phyloP scores from a whole-genome alignment of 495 filamentous ascomycete genomes.

The Xylaria scruposa region DNA sequence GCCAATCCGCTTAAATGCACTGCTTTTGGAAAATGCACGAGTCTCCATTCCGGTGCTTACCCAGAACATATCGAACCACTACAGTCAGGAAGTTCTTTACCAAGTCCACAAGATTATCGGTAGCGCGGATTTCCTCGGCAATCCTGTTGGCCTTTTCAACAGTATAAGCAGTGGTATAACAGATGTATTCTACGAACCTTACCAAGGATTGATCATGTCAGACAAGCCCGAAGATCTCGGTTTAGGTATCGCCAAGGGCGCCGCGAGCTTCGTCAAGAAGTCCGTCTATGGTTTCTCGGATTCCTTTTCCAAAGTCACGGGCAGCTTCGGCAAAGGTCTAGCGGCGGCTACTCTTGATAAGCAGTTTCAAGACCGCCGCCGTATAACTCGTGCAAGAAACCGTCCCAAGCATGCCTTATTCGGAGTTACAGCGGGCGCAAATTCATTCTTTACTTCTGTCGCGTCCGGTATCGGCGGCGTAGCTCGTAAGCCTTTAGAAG shows the following conservation, averaged over 20 bases:
- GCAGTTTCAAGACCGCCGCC: slow-evolving; percentile 94
- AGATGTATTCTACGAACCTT: slow-evolving; percentile 98
- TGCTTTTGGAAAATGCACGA: slow-evolving; percentile 94
- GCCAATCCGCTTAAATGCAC: slow-evolving; percentile 86
- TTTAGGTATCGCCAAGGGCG: slow-evolving; percentile 92
- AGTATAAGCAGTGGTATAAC: slow-evolving; percentile 96
- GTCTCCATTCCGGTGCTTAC: slow-evolving; percentile 84
- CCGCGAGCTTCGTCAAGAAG: slow-evolving; percentile 97
- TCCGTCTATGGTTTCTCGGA: slow-evolving; percentile 96
- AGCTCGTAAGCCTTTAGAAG: slow-evolving; percentile 90
- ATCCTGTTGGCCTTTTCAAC: slow-evolving; percentile 97
- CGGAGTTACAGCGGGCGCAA: slow-evolving; percentile 93
- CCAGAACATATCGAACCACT: slow-evolving; percentile 87
- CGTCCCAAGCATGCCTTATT: slow-evolving; percentile 96
- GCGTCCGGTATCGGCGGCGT: slow-evolving; percentile 92
- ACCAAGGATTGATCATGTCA: slow-evolving; percentile 96
- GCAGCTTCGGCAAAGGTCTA: slow-evolving; percentile 93
- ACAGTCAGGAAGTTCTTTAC: slow-evolving; percentile 92
- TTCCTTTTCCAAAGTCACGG: slow-evolving; percentile 94
- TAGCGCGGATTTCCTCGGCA: slow-evolving; percentile 97
- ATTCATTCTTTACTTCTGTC: slow-evolving; percentile 90
- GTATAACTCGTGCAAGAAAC: slow-evolving; percentile 92
- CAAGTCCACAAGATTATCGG: slow-evolving; percentile 96
- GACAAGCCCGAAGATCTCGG: slow-evolving; percentile 94
- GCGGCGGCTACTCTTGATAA: slow-evolving; percentile 96